phyloP scores from a whole-genome alignment of 192 early-diverging fungal species.

The Backusella macrospora region DNA sequence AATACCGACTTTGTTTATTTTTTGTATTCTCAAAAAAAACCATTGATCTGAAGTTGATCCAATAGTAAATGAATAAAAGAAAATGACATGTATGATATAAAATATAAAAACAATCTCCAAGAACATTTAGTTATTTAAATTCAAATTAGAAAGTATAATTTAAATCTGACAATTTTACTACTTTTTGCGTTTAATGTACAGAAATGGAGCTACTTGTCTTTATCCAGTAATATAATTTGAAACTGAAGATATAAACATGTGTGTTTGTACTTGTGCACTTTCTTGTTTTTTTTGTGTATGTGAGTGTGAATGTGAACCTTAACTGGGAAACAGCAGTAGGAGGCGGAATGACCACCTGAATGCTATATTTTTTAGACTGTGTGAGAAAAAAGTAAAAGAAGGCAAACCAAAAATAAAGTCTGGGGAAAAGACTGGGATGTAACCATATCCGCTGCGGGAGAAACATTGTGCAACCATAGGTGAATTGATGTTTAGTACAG shows the following conservation, averaged over 20 bases:
- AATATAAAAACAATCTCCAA: neutral
- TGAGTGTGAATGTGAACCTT: slow-evolving; percentile 3
- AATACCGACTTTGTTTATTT: neutral
- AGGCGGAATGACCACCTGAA: neutral
- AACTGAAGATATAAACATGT: slow-evolving; percentile 7
- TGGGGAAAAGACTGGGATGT: slow-evolving; percentile 10
- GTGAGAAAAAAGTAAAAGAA: slow-evolving; percentile 1
- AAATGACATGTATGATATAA: neutral
- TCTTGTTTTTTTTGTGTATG: neutral
- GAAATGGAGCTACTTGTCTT: slow-evolving; percentile 13
- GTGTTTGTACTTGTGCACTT: slow-evolving; percentile 1
- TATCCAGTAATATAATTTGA: slow-evolving; percentile 8
- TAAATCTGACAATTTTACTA: slow-evolving; percentile 12
- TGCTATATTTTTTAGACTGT: neutral
- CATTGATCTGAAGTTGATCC: neutral
- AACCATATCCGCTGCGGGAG: neutral
- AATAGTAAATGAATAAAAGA: neutral
- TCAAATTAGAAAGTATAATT: neutral
- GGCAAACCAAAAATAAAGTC: slow-evolving; percentile 5
- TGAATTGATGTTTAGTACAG: neutral
- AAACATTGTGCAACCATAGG: neutral
- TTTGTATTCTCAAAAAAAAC: neutral
- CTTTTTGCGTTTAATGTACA: slow-evolving; percentile 9
- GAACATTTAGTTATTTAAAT: neutral
- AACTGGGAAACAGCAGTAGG: slow-evolving; percentile 10